These are phyloP conservation scores for Corymbia maculata DNA, from an alignment of 345 rosid species.

Conservation along the genomic window DNA sequence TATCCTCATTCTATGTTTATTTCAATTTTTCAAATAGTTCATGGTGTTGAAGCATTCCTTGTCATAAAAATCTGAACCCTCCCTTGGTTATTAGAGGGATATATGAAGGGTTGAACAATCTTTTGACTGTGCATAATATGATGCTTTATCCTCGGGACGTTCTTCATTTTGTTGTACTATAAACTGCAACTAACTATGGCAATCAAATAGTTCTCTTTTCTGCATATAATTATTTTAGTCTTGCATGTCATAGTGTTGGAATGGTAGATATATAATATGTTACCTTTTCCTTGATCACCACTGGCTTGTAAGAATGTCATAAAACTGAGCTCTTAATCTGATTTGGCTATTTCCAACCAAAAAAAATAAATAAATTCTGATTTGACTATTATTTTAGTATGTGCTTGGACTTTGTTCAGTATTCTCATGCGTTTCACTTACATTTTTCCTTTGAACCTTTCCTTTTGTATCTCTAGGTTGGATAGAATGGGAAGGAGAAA, in stretches of 20 bases:
- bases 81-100: background rate
- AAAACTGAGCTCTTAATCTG: background rate
- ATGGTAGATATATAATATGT: background rate
- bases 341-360: background rate
- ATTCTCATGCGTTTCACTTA: background rate
- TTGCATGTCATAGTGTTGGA: background rate
- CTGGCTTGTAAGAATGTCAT: background rate
- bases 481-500: conserved; percentile 97
- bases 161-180: background rate
- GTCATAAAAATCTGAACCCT: background rate
- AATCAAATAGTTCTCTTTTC: background rate
- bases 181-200: background rate
- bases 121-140: background rate
- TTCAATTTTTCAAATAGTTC: background rate
- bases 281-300: background rate
- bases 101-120: background rate
- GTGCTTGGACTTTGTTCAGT: background rate
- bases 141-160: background rate
- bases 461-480: conserved; percentile 49
- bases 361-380: background rate
- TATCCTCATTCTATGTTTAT: too few relatives aligned
- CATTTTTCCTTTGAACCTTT: background rate
- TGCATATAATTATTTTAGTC: background rate
- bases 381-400: background rate
- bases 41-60: background rate